Conservation (phyloP, 495 filamentous ascomycete genomes). For the Pseudevernia furfuracea region DNA sequence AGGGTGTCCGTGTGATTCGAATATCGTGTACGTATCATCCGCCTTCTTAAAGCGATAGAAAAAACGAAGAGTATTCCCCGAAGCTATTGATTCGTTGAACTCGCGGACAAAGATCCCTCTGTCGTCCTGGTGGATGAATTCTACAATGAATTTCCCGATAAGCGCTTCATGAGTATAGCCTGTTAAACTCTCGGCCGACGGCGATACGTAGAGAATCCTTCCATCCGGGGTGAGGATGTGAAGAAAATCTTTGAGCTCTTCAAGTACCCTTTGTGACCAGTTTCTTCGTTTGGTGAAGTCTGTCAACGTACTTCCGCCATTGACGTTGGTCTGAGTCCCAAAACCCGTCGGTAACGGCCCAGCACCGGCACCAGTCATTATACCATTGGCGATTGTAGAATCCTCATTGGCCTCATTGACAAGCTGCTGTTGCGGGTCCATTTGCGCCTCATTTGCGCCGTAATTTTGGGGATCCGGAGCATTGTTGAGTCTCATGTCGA, state of each 20-base stretch:
- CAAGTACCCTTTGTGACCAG: conserved; percentile 82
- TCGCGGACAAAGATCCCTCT: conserved; percentile 75
- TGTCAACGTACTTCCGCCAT: conserved; percentile 58
- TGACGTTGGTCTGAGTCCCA: conserved; percentile 40
- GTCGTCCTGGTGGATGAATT: conserved; percentile 87
- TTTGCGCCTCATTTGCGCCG: conserved; percentile 17
- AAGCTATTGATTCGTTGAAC: conserved; percentile 86
- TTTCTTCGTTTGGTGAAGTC: conserved; percentile 79
- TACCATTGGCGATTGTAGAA: conserved; percentile 22
- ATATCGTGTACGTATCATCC: conserved; percentile 66
- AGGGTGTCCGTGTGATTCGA: conserved; percentile 87
- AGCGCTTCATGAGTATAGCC: conserved; percentile 66
- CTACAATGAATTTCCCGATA: conserved; percentile 61
- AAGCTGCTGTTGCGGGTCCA: conserved; percentile 23
- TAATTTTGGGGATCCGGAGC: conserved; percentile 23
- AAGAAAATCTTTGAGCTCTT: conserved; percentile 83
- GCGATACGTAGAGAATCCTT: conserved; percentile 74
- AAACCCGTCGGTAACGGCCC: conserved; percentile 51
- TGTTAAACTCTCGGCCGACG: conserved; percentile 68
- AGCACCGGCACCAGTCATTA: conserved; percentile 43
- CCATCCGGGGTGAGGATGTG: conserved; percentile 82
- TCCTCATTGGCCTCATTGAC: conserved; percentile 19
- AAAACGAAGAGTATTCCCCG: conserved; percentile 67
- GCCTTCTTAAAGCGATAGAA: conserved; percentile 82
- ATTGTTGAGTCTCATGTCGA: conserved; percentile 28